phyloP scores from a whole-genome alignment of 495 filamentous ascomycete genomes.

The Filosporella fistucella region DNA sequence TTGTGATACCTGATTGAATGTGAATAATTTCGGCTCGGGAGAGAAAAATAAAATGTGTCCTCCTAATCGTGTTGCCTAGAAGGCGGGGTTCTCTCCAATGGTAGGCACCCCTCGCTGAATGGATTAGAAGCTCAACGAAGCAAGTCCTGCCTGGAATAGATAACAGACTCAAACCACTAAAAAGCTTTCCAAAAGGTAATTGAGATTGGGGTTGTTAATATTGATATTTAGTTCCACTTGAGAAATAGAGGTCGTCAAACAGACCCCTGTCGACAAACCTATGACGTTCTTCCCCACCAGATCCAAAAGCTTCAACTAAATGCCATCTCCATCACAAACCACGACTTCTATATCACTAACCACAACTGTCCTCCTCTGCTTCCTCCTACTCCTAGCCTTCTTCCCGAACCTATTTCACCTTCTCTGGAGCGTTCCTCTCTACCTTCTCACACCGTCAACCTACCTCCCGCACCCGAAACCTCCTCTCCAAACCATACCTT shows the following conservation, averaged over 20 bases:
- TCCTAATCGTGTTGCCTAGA: no score
- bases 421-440: conserved; percentile 32
- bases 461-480: conserved; percentile 5
- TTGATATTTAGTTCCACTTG: neutral
- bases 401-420: conserved; percentile 16
- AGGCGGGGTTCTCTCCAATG: no score
- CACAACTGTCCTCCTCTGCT: conserved; percentile 40
- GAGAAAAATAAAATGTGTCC: no score
- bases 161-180: neutral
- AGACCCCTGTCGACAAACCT: neutral
- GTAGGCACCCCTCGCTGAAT: no score
- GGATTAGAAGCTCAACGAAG: neutral
- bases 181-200: neutral
- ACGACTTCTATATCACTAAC: conserved; percentile 19
- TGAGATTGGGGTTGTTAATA: no score
- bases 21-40: no score
- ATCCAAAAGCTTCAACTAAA: neutral
- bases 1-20: no score
- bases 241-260: neutral
- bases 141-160: neutral
- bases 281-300: neutral
- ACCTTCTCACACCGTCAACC: conserved; percentile 24
- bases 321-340: conserved; percentile 2
- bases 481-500: neutral
- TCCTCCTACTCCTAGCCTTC: conserved; percentile 39